Conservation (phyloP, 805 yeast species). For the Schwanniomyces sp. region DNA sequence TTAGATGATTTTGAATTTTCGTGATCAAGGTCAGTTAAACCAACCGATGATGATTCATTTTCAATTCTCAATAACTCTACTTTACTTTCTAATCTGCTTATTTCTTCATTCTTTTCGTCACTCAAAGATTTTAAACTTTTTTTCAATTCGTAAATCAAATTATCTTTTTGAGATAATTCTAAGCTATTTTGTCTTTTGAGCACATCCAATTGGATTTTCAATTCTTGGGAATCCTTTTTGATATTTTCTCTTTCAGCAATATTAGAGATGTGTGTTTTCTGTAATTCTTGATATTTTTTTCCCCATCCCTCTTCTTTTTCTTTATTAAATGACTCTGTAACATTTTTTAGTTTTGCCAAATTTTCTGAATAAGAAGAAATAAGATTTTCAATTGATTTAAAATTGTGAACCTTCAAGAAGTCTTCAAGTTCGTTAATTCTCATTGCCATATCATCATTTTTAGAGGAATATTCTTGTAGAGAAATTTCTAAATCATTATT, state of each 20-base stretch:
- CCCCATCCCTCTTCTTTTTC: conserved; percentile 22
- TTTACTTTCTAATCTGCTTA: conserved; percentile 61
- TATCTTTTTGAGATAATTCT: conserved; percentile 33
- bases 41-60: conserved; percentile 45
- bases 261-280: conserved; percentile 21
- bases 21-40: background rate
- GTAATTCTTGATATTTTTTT: conserved; percentile 22
- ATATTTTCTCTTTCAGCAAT: conserved; percentile 16
- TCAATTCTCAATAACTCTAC: conserved; percentile 67
- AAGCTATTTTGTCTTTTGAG: conserved; percentile 27
- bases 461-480: conserved; percentile 26
- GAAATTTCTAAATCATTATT: conserved; percentile 30
- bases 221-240: conserved; percentile 26
- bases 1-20: conserved; percentile 9
- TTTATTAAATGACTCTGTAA: conserved; percentile 14
- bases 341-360: conserved; percentile 10
- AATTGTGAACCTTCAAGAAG: conserved; percentile 23
- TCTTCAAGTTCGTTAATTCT: conserved; percentile 40
- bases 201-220: conserved; percentile 33
- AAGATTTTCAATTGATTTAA: conserved; percentile 29
- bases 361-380: conserved; percentile 16
- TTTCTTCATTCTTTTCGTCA: conserved; percentile 44
- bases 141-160: conserved; percentile 27
- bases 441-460: conserved; percentile 29
- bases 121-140: conserved; percentile 31